Conservation (phyloP, 75 land plant genomes). For the Selaginella tamariscina region DNA sequence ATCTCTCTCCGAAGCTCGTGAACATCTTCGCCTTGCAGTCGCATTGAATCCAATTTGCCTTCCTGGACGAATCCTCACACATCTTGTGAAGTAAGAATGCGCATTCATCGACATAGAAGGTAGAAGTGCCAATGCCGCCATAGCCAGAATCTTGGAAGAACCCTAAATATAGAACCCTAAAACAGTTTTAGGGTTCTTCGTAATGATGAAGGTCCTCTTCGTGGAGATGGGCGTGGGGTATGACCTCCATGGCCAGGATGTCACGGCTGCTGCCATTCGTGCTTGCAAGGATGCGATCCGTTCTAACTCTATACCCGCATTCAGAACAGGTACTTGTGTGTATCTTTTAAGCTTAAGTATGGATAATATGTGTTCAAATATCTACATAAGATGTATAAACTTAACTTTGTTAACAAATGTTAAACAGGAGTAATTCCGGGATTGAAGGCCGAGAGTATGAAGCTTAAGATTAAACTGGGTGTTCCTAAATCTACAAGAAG, state of each 20-base stretch:
- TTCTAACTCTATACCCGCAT: constrained; percentile 87
- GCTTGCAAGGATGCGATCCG: constrained; percentile 84
- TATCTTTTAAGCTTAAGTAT: too few relatives aligned
- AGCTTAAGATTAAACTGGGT: constrained; percentile 72
- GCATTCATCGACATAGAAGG: background rate
- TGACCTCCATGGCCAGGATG: constrained; percentile 89
- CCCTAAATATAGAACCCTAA: too few relatives aligned
- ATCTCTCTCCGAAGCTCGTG: too few relatives aligned
- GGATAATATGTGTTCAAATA: too few relatives aligned
- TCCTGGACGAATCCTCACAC: too few relatives aligned
- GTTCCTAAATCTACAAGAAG: constrained; percentile 55
- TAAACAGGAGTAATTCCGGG: constrained; percentile 91
- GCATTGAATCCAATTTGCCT: too few relatives aligned
- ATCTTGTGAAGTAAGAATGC: too few relatives aligned
- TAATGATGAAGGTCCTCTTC: constrained; percentile 54
- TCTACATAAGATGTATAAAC: background rate
- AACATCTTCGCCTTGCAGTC: too few relatives aligned
- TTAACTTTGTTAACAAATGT: constrained; percentile 4
- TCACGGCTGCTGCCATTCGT: constrained; percentile 73
- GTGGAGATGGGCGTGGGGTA: constrained; percentile 96
- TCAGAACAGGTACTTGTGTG: constrained; percentile 87
- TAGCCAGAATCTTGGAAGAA: constrained; percentile 3
- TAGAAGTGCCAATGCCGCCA: background rate
- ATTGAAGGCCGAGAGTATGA: constrained; percentile 66
- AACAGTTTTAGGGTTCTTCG: too few relatives aligned